phyloP scores from a whole-genome alignment of 2,329 filamentous ascomycete genomes.

The Penicillium sp. region DNA sequence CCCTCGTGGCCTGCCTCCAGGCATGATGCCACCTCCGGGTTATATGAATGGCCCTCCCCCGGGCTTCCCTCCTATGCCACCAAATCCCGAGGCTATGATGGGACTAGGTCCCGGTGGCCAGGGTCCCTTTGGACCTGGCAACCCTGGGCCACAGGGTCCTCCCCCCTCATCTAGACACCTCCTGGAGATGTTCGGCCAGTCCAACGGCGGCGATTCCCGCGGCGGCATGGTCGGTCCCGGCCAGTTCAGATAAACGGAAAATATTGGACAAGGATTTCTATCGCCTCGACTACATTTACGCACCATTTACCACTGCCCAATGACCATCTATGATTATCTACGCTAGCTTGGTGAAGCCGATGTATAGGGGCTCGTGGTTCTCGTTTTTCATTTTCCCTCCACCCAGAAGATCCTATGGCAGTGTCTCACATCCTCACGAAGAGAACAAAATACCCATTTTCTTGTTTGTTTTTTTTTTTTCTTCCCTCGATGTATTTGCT shows the following conservation, averaged over 20 bases:
- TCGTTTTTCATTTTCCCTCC: slow-evolving; percentile 5
- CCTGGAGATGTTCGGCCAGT: slow-evolving; percentile 45
- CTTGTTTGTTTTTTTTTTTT: not conserved
- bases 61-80: slow-evolving; percentile 41
- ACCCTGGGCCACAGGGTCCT: slow-evolving; percentile 36
- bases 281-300: not conserved
- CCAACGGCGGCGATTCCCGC: slow-evolving; percentile 33
- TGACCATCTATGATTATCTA: slow-evolving; percentile 14
- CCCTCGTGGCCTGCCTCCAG: slow-evolving; percentile 41
- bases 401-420: slow-evolving; percentile 13
- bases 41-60: slow-evolving; percentile 44
- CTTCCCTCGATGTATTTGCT: slow-evolving; percentile 15
- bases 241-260: slow-evolving; percentile 32
- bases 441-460: slow-evolving; percentile 17
- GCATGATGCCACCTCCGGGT: slow-evolving; percentile 47
- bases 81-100: slow-evolving; percentile 39
- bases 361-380: slow-evolving; percentile 8
- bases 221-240: slow-evolving; percentile 39
- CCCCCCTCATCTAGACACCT: slow-evolving; percentile 41
- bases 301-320: slow-evolving; percentile 6
- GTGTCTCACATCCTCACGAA: slow-evolving; percentile 16
- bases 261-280: not conserved
- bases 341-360: slow-evolving; percentile 12
- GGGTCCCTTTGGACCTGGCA: slow-evolving; percentile 36
- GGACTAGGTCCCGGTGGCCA: slow-evolving; percentile 35